A percentile compares a stretch with the other conserved stretches of the same genome.
These are phyloP conservation scores for Candida takata DNA, from an alignment of 805 yeast genomes.

Conservation along the genomic window DNA sequence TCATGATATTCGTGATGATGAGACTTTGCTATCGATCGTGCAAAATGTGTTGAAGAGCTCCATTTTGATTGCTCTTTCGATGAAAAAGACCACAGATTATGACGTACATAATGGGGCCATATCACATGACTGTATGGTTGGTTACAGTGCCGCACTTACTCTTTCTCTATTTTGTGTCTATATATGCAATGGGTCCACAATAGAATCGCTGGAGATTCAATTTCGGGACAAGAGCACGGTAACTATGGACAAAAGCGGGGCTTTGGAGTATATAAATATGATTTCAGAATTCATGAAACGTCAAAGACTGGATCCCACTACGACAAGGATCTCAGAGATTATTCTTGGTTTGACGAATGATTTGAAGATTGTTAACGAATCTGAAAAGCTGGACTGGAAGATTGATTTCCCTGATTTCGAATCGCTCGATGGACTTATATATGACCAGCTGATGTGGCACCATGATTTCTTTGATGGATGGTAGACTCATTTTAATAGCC, in stretches of 20 bases:
- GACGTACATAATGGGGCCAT: conserved; percentile 36
- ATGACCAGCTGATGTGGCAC: no score
- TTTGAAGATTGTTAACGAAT: conserved; percentile 26
- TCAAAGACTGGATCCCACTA: conserved; percentile 33
- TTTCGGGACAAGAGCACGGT: background rate
- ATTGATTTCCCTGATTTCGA: no score
- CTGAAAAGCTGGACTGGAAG: background rate
- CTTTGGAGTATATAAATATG: conserved; percentile 17
- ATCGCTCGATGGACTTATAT: no score
- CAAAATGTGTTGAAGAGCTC: conserved; percentile 36
- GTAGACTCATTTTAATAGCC: no score
- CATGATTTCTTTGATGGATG: no score
- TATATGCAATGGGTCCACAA: conserved; percentile 20
- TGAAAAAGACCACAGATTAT: conserved; percentile 25
- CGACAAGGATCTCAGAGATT: conserved; percentile 36
- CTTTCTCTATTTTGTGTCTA: conserved; percentile 35
- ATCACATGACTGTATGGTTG: conserved; percentile 38
- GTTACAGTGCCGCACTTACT: conserved; percentile 36
- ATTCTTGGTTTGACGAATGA: conserved; percentile 36
- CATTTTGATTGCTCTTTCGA: conserved; percentile 31
- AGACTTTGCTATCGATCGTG: conserved; percentile 33
- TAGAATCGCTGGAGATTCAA: conserved; percentile 11
- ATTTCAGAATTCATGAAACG: conserved; percentile 20
- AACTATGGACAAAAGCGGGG: conserved; percentile 14
- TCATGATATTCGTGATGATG: conserved; percentile 31